Conservation (phyloP, 805 yeast species). For the Wickerhamomyces queroliae region DNA sequence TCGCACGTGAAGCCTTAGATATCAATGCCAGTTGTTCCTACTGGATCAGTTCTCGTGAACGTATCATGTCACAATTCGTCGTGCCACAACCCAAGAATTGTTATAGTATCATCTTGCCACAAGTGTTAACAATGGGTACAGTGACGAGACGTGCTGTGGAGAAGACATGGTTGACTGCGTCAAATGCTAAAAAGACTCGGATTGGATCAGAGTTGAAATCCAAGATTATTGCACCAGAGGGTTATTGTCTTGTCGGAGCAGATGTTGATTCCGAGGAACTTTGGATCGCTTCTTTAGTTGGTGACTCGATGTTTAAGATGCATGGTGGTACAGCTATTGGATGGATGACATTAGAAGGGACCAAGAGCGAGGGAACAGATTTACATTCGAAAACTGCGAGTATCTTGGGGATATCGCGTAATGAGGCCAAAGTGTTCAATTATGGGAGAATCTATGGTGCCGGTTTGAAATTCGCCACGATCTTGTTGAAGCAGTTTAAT, state of each 20-base stretch:
- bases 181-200: conserved; percentile 80
- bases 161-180: conserved; percentile 95
- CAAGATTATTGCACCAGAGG: conserved; percentile 78
- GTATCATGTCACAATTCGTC: conserved; percentile 82
- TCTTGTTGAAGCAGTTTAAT: conserved; percentile 79
- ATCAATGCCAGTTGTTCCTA: conserved; percentile 78
- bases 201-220: conserved; percentile 94
- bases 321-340: conserved; percentile 98
- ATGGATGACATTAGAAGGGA: conserved; percentile 99
- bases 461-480: conserved; percentile 84
- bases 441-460: conserved; percentile 98
- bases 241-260: conserved; percentile 93
- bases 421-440: conserved; percentile 92
- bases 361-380: conserved; percentile 87
- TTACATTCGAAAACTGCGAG: conserved; percentile 90
- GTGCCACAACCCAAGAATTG: conserved; percentile 43
- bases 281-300: conserved; percentile 95
- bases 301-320: conserved; percentile 81
- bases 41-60: conserved; percentile 87
- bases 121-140: conserved; percentile 90
- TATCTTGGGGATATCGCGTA: conserved; percentile 82
- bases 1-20: conserved; percentile 74
- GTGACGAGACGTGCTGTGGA: conserved; percentile 95
- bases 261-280: conserved; percentile 98
- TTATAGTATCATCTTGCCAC: conserved; percentile 66